Percentiles rank a stretch among this genome's conserved stretches.
Conservation (phyloP, 2,329 filamentous ascomycete genomes). For the Fusarium annulatum region DNA sequence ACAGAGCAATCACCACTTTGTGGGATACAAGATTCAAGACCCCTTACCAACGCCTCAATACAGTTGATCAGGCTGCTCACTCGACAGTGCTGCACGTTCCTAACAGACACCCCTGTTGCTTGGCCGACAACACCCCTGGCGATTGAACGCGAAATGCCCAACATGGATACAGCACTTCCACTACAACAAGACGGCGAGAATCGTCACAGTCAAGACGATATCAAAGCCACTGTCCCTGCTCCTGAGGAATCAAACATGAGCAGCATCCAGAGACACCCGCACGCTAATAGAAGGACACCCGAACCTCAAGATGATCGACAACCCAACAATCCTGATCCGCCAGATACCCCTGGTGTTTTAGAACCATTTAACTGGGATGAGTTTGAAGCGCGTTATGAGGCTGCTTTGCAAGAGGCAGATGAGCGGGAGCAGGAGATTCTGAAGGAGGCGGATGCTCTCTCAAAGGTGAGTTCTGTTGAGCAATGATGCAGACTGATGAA, state of each 20-base stretch:
- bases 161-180: conserved; percentile 36
- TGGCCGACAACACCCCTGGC: conserved; percentile 33
- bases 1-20: neutral
- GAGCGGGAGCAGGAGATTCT: conserved; percentile 73
- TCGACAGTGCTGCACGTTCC: conserved; percentile 10
- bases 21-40: neutral
- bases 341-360: conserved; percentile 65
- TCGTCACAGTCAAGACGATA: conserved; percentile 20
- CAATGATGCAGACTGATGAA: neutral
- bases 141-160: conserved; percentile 18
- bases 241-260: conserved; percentile 37
- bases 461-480: conserved; percentile 61
- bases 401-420: conserved; percentile 71
- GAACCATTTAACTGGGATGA: conserved; percentile 78
- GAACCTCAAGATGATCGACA: conserved; percentile 53
- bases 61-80: neutral
- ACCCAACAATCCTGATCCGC: conserved; percentile 50
- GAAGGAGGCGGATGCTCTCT: conserved; percentile 74
- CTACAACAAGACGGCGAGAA: conserved; percentile 35
- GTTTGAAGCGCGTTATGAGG: conserved; percentile 76
- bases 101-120: conserved; percentile 35
- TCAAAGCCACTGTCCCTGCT: conserved; percentile 3
- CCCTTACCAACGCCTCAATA: neutral
- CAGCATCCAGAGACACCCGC: conserved; percentile 34
- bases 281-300: conserved; percentile 49